Evolutionary conservation across 768 basidiomycete species (phyloP).

Genomic region (Mycena kentingensis): DNA sequence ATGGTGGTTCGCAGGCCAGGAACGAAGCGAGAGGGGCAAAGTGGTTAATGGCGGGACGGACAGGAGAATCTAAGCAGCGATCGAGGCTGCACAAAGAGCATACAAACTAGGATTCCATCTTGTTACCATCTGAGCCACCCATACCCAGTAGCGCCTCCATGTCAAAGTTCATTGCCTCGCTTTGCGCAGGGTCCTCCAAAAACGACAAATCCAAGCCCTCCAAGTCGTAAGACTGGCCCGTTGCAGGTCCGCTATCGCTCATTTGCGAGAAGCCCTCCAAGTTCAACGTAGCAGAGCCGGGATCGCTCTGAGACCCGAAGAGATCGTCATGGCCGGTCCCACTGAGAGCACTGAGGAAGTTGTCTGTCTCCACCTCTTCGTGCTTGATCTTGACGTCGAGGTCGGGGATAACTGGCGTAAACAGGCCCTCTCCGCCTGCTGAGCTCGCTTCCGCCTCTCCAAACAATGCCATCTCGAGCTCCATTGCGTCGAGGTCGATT

Average conservation of each 20-base stretch:
- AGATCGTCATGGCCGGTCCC: slow-evolving; percentile 30
- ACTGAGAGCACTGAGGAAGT: slow-evolving; percentile 38
- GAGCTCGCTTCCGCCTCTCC: slow-evolving; percentile 46
- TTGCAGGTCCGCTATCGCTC: slow-evolving; percentile 22
- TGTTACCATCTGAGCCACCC: slow-evolving; percentile 25
- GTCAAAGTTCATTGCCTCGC: slow-evolving; percentile 51
- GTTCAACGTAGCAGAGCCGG: slow-evolving; percentile 40
- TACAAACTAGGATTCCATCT: slow-evolving; percentile 7
- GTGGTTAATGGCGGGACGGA: background rate
- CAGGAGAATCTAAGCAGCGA: background rate
- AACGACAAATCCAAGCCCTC: slow-evolving; percentile 51
- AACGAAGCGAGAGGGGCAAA: background rate
- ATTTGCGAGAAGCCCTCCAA: slow-evolving; percentile 47
- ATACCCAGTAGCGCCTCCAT: slow-evolving; percentile 59
- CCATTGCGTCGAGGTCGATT: slow-evolving; percentile 72
- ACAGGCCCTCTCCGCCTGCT: slow-evolving; percentile 47
- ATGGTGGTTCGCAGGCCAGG: background rate
- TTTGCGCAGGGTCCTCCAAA: slow-evolving; percentile 33
- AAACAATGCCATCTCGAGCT: slow-evolving; percentile 67
- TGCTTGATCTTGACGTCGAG: slow-evolving; percentile 16
- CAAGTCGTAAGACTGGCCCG: slow-evolving; percentile 48
- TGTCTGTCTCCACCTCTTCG: slow-evolving; percentile 33
- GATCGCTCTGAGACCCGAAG: slow-evolving; percentile 34
- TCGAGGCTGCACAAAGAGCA: no score
- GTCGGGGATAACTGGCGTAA: slow-evolving; percentile 44